Base-by-base conservation (phyloP, 768 basidiomycete species). In the Tylopilus balloui region DNA sequence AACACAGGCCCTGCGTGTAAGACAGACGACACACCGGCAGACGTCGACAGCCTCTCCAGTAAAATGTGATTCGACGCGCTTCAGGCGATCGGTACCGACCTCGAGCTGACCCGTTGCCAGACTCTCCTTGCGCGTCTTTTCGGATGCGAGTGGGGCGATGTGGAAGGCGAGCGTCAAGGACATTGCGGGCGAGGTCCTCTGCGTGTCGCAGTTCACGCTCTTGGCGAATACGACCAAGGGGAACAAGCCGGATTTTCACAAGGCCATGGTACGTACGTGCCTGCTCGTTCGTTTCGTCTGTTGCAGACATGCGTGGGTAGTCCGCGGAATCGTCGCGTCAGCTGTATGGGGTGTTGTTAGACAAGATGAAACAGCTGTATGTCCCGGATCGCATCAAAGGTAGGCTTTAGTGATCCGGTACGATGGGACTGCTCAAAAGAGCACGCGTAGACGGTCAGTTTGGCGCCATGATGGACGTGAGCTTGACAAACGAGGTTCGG, bases 381-480 rank as follows among this genome's bases (percentile, higher is more conserved):
- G 75, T 79, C 53, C 69, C 85, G 7, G 81, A 84, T 42, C 90
- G 82, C 66, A 83, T 96, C 55, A 77, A 89, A 77, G 92, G 92
- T 88, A 41, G 9, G 39, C 14, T 27, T 21, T 27, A 13, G 15
- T 8, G 14, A 31, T 44, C 1, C 27, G 20, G 23, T 25, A 21
- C n/a, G 27, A 20, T 2, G 21, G 10, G 29, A 39, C 8, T 27
- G 52, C 49, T 49, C 45, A 24, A 20, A 19, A 17, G 0, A 3
- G 38, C 6, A 10, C 12, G 21, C 11, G 31, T 52, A 94, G 93
- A 97, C 66, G 93, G 93, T n/a, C 76, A 73, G 56, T 96, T 97
- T 63, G 92, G 92, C 27, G 93, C 92, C 5, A 95, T 95, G 93
- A 97, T 97, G 93, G 79, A 83, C 49, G 90, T 97, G 45, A 80